These are phyloP conservation scores for Rhodomyrtus tomentosa DNA, from an alignment of 345 rosid species.

Conservation along the genomic window DNA sequence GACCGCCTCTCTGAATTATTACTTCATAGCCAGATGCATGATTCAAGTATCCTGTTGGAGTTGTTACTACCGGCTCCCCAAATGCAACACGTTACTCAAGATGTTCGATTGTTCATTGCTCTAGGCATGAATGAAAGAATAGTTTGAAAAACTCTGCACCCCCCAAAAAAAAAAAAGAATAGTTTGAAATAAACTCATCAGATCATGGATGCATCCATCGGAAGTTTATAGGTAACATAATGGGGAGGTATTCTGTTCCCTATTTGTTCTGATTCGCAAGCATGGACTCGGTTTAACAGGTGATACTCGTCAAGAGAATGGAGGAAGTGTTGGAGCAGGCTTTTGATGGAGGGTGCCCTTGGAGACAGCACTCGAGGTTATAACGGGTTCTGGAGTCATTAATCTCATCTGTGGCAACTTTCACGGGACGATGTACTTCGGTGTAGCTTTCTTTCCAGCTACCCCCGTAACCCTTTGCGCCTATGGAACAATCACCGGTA, in stretches of 20 bases:
- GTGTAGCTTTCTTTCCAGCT: background rate
- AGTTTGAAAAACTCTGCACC: too few species aligned
- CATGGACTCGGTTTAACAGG: constrained; percentile 22
- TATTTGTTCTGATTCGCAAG: background rate
- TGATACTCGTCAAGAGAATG: constrained; percentile 78
- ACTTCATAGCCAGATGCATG: background rate
- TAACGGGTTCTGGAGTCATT: constrained; percentile 18
- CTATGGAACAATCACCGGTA: background rate
- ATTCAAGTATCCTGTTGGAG: background rate
- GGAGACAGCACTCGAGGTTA: constrained; percentile 72
- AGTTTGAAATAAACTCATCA: background rate
- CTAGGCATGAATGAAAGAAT: background rate
- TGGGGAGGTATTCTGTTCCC: background rate
- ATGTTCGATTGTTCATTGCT: background rate
- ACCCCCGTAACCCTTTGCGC: background rate
- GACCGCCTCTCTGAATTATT: background rate
- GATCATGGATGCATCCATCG: background rate
- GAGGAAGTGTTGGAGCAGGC: constrained; percentile 94
- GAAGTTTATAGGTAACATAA: background rate
- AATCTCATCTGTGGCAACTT: background rate
- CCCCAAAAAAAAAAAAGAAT: too few species aligned
- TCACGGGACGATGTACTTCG: background rate
- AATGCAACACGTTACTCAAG: background rate
- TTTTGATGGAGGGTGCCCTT: constrained; percentile 94
- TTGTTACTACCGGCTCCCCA: background rate